Evolutionary conservation across 2,329 filamentous ascomycete species (phyloP), one percentile per base, ranked within the genome.

Genomic region (Coleophoma eucalyptorum): DNA sequence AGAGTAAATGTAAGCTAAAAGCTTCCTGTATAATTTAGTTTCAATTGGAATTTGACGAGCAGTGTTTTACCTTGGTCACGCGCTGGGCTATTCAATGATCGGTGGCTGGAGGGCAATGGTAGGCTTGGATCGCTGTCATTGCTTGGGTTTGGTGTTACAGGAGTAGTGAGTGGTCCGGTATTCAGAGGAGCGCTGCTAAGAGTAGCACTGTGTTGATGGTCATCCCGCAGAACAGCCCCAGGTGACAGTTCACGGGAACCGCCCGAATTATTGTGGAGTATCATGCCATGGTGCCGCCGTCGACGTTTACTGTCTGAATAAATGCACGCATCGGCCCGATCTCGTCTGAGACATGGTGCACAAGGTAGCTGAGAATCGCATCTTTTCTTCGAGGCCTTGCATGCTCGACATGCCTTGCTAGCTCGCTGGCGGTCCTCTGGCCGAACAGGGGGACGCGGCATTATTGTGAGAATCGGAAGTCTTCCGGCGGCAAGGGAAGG

Each of bases 361-460:
- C 48, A 50, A 35, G 48, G 48, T 18, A 34, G 20, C 48, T 46
- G 20, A 15, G 40, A 43, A 21, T 50, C 48, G 32, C 48, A 50
- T 13, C 43, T 31, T 31, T 50, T 43, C 41, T 50, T 50, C 12
- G 37, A 44, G n/a, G 43, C 48, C 37, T 45, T 50, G 15, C 48
- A 50, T 35, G 41, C 35, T 20, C 16, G 34, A 13, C 48, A 50
- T 13, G 48, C 48, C 19, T 34, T 26, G 26, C 26, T 32, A 16
- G 45, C 48, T n/a, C 48, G 48, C n/a, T 44, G 48, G 32, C 48
- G 40, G 33, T 43, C 31, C 12, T 43, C 48, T n/a, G 48, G 48
- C 16, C 33, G 40, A 19, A 50, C 40, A 13, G 38, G 31, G 3
- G 38, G 48, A 31, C 48, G 48, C 34, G 48, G 48, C 48, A 50